A percentile compares a stretch with the other conserved stretches of the same genome.
These are phyloP conservation scores for Suhomyces kilbournensis DNA, from an alignment of 805 yeast species.

Conservation along the genomic window DNA sequence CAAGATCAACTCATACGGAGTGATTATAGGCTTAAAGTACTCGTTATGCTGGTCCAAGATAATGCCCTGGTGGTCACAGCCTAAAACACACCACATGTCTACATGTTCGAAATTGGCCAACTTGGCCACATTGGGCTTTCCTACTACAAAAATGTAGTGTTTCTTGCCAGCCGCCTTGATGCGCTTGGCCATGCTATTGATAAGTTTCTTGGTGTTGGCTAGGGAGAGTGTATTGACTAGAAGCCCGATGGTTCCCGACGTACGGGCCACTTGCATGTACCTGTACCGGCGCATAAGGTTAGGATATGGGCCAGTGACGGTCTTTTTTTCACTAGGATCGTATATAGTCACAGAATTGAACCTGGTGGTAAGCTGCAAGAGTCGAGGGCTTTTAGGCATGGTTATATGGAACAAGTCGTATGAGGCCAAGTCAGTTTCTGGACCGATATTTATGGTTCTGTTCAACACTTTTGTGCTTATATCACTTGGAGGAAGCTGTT, in stretches of 20 bases:
- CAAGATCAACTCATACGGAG: constrained; percentile 85
- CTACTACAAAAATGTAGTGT: constrained; percentile 91
- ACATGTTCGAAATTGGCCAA: constrained; percentile 93
- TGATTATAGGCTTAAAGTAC: constrained; percentile 85
- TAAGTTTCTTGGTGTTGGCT: constrained; percentile 63
- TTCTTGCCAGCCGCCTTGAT: constrained; percentile 80
- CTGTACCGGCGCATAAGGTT: constrained; percentile 80
- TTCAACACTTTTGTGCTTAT: constrained; percentile 12
- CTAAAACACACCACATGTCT: constrained; percentile 91
- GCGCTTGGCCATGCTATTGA: constrained; percentile 57
- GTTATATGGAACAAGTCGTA: constrained; percentile 69
- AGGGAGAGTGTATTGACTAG: constrained; percentile 87
- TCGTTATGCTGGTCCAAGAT: constrained; percentile 76
- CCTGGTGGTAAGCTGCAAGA: constrained; percentile 70
- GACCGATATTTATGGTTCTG: constrained; percentile 17
- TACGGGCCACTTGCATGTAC: constrained; percentile 82
- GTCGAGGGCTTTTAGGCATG: constrained; percentile 72
- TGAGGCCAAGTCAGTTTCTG: constrained; percentile 20
- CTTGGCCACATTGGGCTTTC: constrained; percentile 96
- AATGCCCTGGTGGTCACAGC: constrained; percentile 93
- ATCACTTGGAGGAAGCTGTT: not conserved
- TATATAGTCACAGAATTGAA: constrained; percentile 53
- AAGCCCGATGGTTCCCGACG: constrained; percentile 90
- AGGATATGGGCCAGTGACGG: constrained; percentile 63
- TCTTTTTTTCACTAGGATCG: constrained; percentile 37